Percentiles rank a stretch among this genome's conserved stretches.
Evolutionary conservation across 179 eudicot genomes (phyloP).

Genomic region (Pouteria campechiana): DNA sequence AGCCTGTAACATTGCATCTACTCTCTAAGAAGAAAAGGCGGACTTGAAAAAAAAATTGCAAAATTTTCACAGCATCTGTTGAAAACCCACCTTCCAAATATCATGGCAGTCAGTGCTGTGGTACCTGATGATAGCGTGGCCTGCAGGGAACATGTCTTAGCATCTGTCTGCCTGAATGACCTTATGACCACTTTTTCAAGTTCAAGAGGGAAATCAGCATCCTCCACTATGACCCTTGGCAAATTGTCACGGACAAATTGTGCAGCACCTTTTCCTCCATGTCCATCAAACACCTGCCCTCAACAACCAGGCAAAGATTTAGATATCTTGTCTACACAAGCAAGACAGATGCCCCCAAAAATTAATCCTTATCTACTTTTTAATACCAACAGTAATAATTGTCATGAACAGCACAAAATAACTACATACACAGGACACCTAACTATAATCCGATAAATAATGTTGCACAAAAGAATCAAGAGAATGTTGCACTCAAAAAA

Average conservation of each 20-base stretch:
- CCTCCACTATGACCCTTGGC: conserved; percentile 83
- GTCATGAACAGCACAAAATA: no score
- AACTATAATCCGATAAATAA: no score
- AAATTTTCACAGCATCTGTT: no score
- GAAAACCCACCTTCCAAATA: conserved; percentile 86
- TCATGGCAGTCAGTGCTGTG: conserved; percentile 97
- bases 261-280: conserved; percentile 92
- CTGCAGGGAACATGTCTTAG: conserved; percentile 53
- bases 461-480: no score
- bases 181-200: conserved; percentile 91
- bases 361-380: no score
- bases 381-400: no score
- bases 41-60: no score
- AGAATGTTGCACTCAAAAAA: no score
- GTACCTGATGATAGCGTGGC: conserved; percentile 79
- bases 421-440: no score
- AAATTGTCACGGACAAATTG: conserved; percentile 88
- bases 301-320: background rate
- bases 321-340: background rate
- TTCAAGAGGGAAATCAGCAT: conserved; percentile 83
- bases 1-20: no score
- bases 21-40: no score
- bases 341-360: no score
- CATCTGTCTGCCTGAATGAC: conserved; percentile 75
- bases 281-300: conserved; percentile 93